phyloP scores from a whole-genome alignment of 495 filamentous ascomycete species.

The Talaromyces adpressus region DNA sequence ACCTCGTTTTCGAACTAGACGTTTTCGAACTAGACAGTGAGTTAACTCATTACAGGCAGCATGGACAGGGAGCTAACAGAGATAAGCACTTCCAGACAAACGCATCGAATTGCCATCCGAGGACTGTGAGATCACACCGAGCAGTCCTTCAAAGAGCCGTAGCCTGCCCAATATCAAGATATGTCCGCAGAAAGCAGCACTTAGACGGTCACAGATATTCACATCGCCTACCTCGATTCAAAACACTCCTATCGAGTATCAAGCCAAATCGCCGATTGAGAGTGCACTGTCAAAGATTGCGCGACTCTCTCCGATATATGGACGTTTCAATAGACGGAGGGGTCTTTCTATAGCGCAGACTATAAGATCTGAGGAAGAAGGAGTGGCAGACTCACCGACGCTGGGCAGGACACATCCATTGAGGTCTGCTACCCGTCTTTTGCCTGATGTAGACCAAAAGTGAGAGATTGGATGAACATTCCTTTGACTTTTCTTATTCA shows the following conservation, averaged over 20 bases:
- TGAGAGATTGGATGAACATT: not conserved
- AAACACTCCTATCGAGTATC: slow-evolving; percentile 1
- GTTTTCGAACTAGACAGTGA: slow-evolving; percentile 7
- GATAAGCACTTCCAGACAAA: not conserved
- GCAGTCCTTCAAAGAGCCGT: not conserved
- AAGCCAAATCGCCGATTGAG: not conserved
- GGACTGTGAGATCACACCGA: not conserved
- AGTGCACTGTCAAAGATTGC: not conserved
- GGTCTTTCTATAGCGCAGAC: not conserved
- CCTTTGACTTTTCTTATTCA: not conserved
- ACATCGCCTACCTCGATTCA: not conserved
- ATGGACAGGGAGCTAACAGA: not conserved
- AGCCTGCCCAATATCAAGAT: not conserved
- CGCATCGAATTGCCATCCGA: slow-evolving; percentile 1
- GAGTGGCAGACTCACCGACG: not conserved
- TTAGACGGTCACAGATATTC: not conserved
- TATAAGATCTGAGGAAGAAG: not conserved
- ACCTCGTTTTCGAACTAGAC: slow-evolving; percentile 5
- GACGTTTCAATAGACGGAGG: not conserved
- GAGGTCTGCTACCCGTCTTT: not conserved
- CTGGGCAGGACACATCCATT: not conserved
- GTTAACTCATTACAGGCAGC: not conserved
- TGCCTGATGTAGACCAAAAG: not conserved
- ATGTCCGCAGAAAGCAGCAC: not conserved
- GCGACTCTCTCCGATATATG: not conserved